Evolutionary conservation across 495 filamentous ascomycete genomes (phyloP).

Genomic region (Talaromyces stipitatus): DNA sequence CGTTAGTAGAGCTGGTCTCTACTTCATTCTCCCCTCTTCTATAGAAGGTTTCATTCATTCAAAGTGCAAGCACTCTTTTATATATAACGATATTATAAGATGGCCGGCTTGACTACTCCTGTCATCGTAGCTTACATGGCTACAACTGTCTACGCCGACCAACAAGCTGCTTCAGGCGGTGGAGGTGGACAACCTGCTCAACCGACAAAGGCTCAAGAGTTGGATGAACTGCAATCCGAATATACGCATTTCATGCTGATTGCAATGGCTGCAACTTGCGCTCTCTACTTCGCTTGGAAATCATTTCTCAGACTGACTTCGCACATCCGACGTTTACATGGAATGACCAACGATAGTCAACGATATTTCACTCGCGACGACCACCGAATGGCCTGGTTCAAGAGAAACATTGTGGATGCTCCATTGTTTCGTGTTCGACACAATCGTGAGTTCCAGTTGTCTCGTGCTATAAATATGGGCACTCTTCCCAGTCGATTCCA

Average conservation of each 20-base stretch:
- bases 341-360: conserved; percentile 63
- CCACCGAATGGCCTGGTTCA: conserved; percentile 52
- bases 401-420: conserved; percentile 75
- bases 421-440: conserved; percentile 76
- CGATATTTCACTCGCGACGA: conserved; percentile 49
- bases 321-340: conserved; percentile 68
- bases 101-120: background rate
- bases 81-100: background rate
- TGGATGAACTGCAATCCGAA: conserved; percentile 3
- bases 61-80: background rate
- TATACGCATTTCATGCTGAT: conserved; percentile 32
- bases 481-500: conserved; percentile 83
- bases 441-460: conserved; percentile 78
- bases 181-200: background rate
- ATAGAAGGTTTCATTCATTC: background rate
- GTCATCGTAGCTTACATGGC: background rate
- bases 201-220: background rate
- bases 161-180: background rate
- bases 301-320: conserved; percentile 40
- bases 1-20: background rate
- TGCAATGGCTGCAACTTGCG: conserved; percentile 43
- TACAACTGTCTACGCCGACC: background rate
- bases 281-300: conserved; percentile 44
- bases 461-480: conserved; percentile 71
- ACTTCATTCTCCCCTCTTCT: background rate